Evolutionary conservation across 2,329 filamentous ascomycete genomes (phyloP).

Genomic region (Dactylellina haptotyla): DNA sequence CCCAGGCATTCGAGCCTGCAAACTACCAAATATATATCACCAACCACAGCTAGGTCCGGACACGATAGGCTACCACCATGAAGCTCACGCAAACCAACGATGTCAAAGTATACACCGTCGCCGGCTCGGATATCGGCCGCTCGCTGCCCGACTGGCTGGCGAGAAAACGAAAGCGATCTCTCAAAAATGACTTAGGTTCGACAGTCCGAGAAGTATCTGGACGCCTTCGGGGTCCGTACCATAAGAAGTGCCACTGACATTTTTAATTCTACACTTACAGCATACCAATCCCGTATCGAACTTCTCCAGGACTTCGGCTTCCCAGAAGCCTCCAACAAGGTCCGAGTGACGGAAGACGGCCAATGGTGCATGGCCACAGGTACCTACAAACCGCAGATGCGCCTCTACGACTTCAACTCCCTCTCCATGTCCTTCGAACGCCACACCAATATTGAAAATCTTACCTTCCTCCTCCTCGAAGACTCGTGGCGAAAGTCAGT

Average conservation of each 20-base stretch:
- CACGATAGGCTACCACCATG: constrained; percentile 65
- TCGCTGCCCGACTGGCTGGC: constrained; percentile 96
- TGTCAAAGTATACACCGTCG: constrained; percentile 93
- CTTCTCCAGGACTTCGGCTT: constrained; percentile 98
- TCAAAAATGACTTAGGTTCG: constrained; percentile 76
- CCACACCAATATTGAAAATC: constrained; percentile 90
- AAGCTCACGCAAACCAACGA: constrained; percentile 83
- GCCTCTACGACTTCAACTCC: constrained; percentile 93
- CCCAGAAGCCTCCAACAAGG: constrained; percentile 90
- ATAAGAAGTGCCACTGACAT: not conserved
- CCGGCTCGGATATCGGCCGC: constrained; percentile 85
- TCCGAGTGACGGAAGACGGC: constrained; percentile 91
- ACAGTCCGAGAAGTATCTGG: constrained; percentile 56
- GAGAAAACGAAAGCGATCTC: constrained; percentile 83
- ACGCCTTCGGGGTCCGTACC: no score
- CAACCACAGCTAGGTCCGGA: not conserved
- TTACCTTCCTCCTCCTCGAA: constrained; percentile 87
- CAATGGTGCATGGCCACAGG: constrained; percentile 95
- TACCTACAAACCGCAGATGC: constrained; percentile 82
- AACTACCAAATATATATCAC: constrained; percentile 1
- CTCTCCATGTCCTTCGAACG: constrained; percentile 91
- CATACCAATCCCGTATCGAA: constrained; percentile 93
- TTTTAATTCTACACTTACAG: constrained; percentile 63
- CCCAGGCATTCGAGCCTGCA: not conserved
- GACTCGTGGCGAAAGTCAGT: constrained; percentile 93